A percentile compares a stretch with the other conserved stretches of the same genome.
Conservation (phyloP, 202 grass and related monocot species). For the Brachypodium distachyon region DNA sequence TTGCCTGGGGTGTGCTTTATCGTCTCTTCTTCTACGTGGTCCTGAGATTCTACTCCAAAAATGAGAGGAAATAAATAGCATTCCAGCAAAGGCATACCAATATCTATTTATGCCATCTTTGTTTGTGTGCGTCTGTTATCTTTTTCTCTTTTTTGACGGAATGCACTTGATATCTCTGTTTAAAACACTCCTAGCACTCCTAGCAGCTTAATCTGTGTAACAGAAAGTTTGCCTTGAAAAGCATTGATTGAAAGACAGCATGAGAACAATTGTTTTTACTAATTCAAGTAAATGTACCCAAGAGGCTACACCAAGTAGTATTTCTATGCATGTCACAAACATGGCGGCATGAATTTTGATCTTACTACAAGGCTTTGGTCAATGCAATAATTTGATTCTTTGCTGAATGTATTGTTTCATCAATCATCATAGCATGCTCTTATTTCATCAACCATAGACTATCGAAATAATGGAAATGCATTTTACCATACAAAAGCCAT, state of each 20-base stretch:
- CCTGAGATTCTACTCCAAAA: constrained; percentile 73
- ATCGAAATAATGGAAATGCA: not conserved
- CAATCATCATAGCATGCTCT: not conserved
- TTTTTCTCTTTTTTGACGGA: not conserved
- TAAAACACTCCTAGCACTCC: not conserved
- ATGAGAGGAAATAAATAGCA: constrained; percentile 41
- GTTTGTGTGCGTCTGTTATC: not conserved
- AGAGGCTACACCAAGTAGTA: not conserved
- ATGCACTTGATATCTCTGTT: not conserved
- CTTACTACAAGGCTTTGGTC: not conserved
- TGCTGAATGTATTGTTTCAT: not conserved
- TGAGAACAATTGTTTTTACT: not conserved
- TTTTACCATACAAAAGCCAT: not conserved
- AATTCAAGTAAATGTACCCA: not conserved
- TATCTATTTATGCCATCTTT: not conserved
- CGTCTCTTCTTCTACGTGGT: constrained; percentile 56
- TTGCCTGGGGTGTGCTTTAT: constrained; percentile 75
- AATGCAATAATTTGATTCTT: not conserved
- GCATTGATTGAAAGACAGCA: not conserved
- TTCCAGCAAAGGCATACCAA: not conserved
- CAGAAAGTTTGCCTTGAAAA: constrained; percentile 1
- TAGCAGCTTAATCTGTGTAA: not conserved
- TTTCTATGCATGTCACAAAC: not conserved
- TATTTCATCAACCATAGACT: not conserved
- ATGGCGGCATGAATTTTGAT: not conserved